These are phyloP conservation scores for Cercophora newfieldiana DNA, from an alignment of 495 filamentous ascomycete genomes.

Conservation along the genomic window DNA sequence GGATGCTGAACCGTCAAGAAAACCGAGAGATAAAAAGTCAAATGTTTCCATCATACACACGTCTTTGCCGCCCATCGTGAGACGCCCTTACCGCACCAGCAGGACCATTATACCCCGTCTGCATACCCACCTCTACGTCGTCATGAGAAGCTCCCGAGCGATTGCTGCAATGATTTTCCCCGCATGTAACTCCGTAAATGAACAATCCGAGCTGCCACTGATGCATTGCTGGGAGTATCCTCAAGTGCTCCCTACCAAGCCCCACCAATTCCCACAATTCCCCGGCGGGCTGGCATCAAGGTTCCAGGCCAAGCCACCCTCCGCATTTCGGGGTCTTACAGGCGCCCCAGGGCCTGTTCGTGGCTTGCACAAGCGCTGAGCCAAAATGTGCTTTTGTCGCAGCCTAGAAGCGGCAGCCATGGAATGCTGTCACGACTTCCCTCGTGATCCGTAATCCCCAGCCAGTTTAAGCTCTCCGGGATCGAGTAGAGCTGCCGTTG, in stretches of 20 bases:
- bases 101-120: conserved; percentile 11
- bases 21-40: not conserved
- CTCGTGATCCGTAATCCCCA: not conserved
- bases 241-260: not conserved
- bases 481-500: conserved; percentile 54
- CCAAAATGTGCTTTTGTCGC: not conserved
- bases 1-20: conserved; percentile 8
- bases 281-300: no score
- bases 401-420: not conserved
- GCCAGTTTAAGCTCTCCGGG: conserved; percentile 57
- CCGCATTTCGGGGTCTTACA: not conserved
- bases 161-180: conserved; percentile 29
- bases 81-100: conserved; percentile 5
- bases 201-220: conserved; percentile 34
- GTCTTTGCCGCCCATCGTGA: conserved; percentile 19
- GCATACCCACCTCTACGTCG: conserved; percentile 21
- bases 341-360: not conserved
- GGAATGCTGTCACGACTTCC: not conserved
- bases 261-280: no score
- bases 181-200: conserved; percentile 38
- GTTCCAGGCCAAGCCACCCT: not conserved
- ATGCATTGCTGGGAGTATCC: conserved; percentile 21
- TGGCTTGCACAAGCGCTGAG: conserved; percentile 1
- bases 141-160: conserved; percentile 29
- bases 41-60: conserved; percentile 24